These are phyloP conservation scores for Aspergillus pseudoterreus DNA, from an alignment of 2,329 filamentous ascomycete genomes.

Conservation along the genomic window DNA sequence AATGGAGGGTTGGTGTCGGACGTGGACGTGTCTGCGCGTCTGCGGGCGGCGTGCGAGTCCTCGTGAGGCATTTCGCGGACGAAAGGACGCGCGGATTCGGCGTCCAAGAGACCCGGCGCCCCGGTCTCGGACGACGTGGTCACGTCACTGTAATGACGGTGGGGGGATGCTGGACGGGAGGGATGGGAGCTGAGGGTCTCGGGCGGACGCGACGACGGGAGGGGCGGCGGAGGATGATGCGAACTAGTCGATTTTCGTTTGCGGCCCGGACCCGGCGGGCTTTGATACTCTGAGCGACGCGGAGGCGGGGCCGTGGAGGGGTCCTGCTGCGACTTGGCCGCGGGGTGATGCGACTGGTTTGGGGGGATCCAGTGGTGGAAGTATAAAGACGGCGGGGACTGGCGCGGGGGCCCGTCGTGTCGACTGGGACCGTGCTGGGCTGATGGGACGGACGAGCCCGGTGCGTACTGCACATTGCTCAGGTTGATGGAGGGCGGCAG, in stretches of 20 bases:
- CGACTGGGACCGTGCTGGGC: slow-evolving; percentile 50
- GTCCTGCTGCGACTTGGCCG: slow-evolving; percentile 63
- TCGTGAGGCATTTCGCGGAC: too few relatives aligned
- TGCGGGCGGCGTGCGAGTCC: not conserved
- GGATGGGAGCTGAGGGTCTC: slow-evolving; percentile 23
- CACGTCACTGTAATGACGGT: slow-evolving; percentile 10
- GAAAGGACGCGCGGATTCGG: too few relatives aligned
- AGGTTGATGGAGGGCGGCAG: slow-evolving; percentile 31
- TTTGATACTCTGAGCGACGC: slow-evolving; percentile 59
- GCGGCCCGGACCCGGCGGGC: slow-evolving; percentile 66
- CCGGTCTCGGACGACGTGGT: slow-evolving; percentile 4
- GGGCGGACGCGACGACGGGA: slow-evolving; percentile 48
- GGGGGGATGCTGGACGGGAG: slow-evolving; percentile 22
- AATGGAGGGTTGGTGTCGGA: not conserved
- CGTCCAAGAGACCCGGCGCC: not conserved
- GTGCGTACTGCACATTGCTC: slow-evolving; percentile 21
- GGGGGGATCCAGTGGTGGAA: slow-evolving; percentile 94
- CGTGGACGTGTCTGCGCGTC: slow-evolving; percentile 2
- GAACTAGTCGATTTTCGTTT: slow-evolving; percentile 71
- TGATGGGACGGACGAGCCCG: slow-evolving; percentile 43
- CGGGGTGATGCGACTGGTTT: slow-evolving; percentile 65
- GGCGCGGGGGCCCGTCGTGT: slow-evolving; percentile 56
- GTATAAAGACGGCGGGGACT: slow-evolving; percentile 72
- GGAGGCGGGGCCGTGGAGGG: slow-evolving; percentile 44
- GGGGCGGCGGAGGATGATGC: slow-evolving; percentile 51